These are phyloP conservation scores for Botrytis deweyae DNA, from an alignment of 2,329 filamentous ascomycete genomes.

Conservation along the genomic window DNA sequence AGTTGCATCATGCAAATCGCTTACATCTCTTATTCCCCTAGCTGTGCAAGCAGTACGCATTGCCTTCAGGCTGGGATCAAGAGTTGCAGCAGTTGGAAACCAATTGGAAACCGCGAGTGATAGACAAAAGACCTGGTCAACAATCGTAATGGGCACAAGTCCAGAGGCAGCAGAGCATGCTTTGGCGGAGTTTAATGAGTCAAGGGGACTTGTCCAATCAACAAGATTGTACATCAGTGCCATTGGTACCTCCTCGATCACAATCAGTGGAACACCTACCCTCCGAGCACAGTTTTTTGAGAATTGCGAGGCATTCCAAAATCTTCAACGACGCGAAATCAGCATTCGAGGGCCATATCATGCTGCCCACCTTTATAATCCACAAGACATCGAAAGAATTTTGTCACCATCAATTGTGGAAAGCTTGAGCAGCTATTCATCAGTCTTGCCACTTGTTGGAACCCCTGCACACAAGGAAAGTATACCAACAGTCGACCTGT, in stretches of 20 bases:
- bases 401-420: conserved; percentile 25
- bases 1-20: conserved; percentile 35
- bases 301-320: conserved; percentile 21
- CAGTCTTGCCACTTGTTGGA: conserved; percentile 24
- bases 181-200: conserved; percentile 27
- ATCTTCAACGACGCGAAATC: conserved; percentile 27
- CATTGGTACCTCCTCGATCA: conserved; percentile 26
- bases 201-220: conserved; percentile 24
- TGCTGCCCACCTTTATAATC: conserved; percentile 36
- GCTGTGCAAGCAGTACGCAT: conserved; percentile 38
- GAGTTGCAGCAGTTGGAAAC: conserved; percentile 34
- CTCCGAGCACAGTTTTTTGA: conserved; percentile 25
- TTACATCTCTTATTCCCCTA: conserved; percentile 36
- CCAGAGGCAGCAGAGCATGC: conserved; percentile 24
- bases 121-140: conserved; percentile 28
- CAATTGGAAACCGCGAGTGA: conserved; percentile 25
- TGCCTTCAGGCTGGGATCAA: conserved; percentile 38
- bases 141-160: conserved; percentile 27
- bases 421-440: conserved; percentile 21
- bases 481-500: conserved; percentile 24
- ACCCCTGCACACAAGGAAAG: conserved; percentile 15
- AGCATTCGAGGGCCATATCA: conserved; percentile 36
- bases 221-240: conserved; percentile 30
- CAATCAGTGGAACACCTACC: conserved; percentile 30
- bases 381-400: conserved; percentile 30